Evolutionary conservation across 2,329 filamentous ascomycete species (phyloP), one percentile per base, ranked within the genome.

Genomic region (Colletotrichum echinochloae): DNA sequence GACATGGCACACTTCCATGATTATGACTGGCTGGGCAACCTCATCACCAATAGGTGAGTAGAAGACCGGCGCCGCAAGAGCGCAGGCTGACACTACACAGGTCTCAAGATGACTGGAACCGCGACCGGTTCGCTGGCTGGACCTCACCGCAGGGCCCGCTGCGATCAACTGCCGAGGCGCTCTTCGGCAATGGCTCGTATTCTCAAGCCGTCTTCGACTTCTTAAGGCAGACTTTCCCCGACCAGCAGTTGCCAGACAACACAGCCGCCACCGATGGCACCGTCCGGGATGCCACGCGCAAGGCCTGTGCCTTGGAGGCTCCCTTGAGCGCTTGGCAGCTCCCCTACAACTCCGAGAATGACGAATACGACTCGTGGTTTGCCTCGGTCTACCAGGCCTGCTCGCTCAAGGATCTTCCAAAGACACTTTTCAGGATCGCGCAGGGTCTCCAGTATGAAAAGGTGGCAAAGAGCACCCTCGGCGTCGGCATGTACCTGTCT

Each of bases 1-100:
- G 71, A 64, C 33, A 71, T 72, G 71, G n/a, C 54, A n/a, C 37
- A 55, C 9, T 72, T 68, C n/a, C 67, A 72, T 28, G 71, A 72
- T 39, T 72, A 72, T 16, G 60, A 71, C n/a, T 71, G 66, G 56
- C 14, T 28, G 54, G 70, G 67, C 7, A 70, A 60, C 28, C 66
- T 66, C 33, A 70, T 72, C 49, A 72, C 66, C 28, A 70, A 39
- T 8, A n/a, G 59, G 70, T 72, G 49, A 23, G 66, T 59, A 11
- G 4, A 26, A 54, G 23, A 44, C n/a, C 3, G 16, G 18, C 30
- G 11, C 12, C 18, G 2, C 26, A 20, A n/a, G 20, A 35, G 14
- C 18, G n/a, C 11, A 30, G n/a, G 30, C 54, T 67, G 52, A 63
- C 41, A 16, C 9, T 28, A 9, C 20, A 20, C 28, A 71, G 69